Percentiles rank a stretch among this genome's conserved stretches.
phyloP scores from a whole-genome alignment of 257 asterid species.

The Schizonepeta tenuifolia region DNA sequence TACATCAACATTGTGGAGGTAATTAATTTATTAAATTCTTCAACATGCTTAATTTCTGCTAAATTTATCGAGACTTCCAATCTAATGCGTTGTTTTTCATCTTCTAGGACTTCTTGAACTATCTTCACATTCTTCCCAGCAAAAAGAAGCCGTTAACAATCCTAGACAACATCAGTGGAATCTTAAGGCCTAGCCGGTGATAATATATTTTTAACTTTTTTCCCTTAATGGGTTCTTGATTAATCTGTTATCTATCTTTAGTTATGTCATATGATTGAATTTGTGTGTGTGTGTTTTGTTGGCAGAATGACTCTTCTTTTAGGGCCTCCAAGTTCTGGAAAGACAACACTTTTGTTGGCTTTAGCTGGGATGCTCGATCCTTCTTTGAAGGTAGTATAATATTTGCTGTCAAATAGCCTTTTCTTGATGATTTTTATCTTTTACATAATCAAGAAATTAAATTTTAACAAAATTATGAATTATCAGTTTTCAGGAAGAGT shows the following conservation, averaged over 20 bases:
- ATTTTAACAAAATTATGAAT: neutral
- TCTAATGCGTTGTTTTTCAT: conserved; percentile 2
- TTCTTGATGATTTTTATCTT: too few relatives aligned
- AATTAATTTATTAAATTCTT: neutral
- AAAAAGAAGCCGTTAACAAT: conserved; percentile 58
- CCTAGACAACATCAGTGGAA: conserved; percentile 62
- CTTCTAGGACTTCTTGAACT: conserved; percentile 51
- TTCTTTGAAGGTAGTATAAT: conserved; percentile 39
- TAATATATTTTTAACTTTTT: neutral
- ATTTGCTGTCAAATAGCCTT: too few relatives aligned
- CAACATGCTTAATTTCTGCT: neutral
- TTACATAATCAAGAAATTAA: too few relatives aligned
- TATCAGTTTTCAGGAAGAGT: conserved; percentile 59
- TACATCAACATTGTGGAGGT: conserved; percentile 61
- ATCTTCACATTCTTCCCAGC: conserved; percentile 49
- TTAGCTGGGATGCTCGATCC: conserved; percentile 71
- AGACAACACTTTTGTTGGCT: conserved; percentile 67
- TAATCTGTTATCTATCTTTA: neutral
- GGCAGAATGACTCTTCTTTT: conserved; percentile 69
- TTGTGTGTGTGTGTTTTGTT: conserved; percentile 12
- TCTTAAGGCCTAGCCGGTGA: conserved; percentile 71
- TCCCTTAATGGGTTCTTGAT: too few relatives aligned
- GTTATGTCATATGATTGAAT: neutral
- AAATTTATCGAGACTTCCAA: neutral
- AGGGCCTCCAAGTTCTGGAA: conserved; percentile 77